Evolutionary conservation across 2,329 filamentous ascomycete genomes (phyloP).

Genomic region (Apiospora aurea): DNA sequence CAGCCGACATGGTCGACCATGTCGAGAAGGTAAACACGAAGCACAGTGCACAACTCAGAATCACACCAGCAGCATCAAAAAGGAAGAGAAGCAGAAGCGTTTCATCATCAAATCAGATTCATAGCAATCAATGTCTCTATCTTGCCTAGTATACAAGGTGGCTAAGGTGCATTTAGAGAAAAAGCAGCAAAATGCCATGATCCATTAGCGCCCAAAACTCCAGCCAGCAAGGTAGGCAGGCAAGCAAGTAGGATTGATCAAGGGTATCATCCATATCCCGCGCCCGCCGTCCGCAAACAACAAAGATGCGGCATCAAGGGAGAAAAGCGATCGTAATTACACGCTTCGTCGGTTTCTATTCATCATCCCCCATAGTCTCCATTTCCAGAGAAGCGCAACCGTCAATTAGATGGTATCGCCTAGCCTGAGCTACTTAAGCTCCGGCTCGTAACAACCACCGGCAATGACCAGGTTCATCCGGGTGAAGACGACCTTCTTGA

Average conservation of each 20-base stretch:
- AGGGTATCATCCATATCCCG: slow-evolving; percentile 14
- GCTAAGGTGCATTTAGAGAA: not conserved
- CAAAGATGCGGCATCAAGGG: not conserved
- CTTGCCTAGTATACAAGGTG: not conserved
- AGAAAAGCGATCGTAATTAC: not conserved
- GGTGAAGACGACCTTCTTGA: slow-evolving; percentile 92
- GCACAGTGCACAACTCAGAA: not conserved
- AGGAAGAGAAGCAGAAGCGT: not conserved
- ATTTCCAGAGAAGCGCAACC: not conserved
- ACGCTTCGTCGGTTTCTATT: not conserved
- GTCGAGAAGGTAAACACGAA: not conserved
- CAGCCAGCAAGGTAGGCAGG: not conserved
- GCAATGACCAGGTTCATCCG: slow-evolving; percentile 94
- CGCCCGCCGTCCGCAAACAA: not conserved
- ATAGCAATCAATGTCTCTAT: not conserved
- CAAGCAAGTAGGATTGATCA: slow-evolving; percentile 6
- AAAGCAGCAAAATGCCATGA: not conserved
- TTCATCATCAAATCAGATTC: not conserved
- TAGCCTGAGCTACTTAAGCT: slow-evolving; percentile 44
- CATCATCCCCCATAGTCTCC: too few species aligned
- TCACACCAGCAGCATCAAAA: not conserved
- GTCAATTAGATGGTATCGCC: not conserved
- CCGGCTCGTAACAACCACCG: slow-evolving; percentile 73
- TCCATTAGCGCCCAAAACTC: not conserved
- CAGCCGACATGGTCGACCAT: too few species aligned